These are phyloP conservation scores for Dipteronia dyeriana DNA, from an alignment of 345 rosid genomes.

Conservation along the genomic window DNA sequence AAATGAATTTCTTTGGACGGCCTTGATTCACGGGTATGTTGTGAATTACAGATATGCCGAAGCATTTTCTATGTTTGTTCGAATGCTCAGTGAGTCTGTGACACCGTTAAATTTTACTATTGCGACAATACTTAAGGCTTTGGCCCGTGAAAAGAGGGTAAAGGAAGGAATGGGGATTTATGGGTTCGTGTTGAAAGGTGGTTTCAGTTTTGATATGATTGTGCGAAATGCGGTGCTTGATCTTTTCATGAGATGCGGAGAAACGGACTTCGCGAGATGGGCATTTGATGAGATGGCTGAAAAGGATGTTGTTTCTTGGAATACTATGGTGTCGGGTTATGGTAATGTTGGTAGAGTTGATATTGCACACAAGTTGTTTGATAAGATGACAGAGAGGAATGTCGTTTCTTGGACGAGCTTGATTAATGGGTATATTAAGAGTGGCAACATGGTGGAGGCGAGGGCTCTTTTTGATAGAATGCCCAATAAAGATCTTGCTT, in stretches of 20 bases:
- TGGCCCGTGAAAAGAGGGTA: slow-evolving; percentile 20
- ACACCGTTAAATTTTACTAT: slow-evolving; percentile 28
- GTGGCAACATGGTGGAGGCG: slow-evolving; percentile 34
- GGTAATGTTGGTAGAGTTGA: slow-evolving; percentile 30
- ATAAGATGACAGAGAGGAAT: slow-evolving; percentile 33
- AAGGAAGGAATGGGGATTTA: slow-evolving; percentile 23
- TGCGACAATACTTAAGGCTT: slow-evolving; percentile 27
- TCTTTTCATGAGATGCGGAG: slow-evolving; percentile 32
- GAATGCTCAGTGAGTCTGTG: slow-evolving; percentile 20
- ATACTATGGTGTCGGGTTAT: slow-evolving; percentile 34
- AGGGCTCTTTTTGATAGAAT: slow-evolving; percentile 30
- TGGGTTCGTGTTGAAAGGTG: slow-evolving; percentile 29
- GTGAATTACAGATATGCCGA: slow-evolving; percentile 15
- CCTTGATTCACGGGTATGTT: slow-evolving; percentile 35
- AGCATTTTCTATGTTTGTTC: slow-evolving; percentile 18
- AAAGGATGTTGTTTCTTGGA: slow-evolving; percentile 39
- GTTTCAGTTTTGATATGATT: slow-evolving; percentile 28
- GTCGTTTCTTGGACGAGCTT: slow-evolving; percentile 35
- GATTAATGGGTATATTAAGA: slow-evolving; percentile 36
- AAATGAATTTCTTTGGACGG: slow-evolving; percentile 35
- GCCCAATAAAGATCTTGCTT: slow-evolving; percentile 32
- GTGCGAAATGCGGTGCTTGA: slow-evolving; percentile 32
- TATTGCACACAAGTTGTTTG: slow-evolving; percentile 25
- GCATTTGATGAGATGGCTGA: slow-evolving; percentile 36
- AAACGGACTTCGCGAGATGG: slow-evolving; percentile 25